Evolutionary conservation across 2,329 filamentous ascomycete species (phyloP).

Genomic region (Helminthosporium solani): DNA sequence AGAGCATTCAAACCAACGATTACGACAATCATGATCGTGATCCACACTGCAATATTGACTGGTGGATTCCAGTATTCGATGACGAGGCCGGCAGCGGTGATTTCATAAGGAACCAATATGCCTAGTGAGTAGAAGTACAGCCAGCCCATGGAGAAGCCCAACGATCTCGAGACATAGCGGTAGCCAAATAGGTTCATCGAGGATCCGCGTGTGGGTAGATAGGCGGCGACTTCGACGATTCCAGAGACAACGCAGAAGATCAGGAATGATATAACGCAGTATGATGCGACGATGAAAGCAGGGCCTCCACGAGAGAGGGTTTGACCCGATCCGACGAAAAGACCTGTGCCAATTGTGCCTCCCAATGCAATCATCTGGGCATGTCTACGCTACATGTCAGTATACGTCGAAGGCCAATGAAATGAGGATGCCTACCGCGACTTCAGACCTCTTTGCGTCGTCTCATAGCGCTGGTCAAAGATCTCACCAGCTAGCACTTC

Average conservation of each 20-base stretch:
- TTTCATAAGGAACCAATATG: constrained; percentile 37
- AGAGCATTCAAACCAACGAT: constrained; percentile 40
- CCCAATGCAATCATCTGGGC: constrained; percentile 63
- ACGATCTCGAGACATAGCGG: constrained; percentile 63
- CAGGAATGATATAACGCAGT: constrained; percentile 31
- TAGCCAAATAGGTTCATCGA: constrained; percentile 54
- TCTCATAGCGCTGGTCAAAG: constrained; percentile 38
- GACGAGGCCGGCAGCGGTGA: constrained; percentile 40
- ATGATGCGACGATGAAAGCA: constrained; percentile 32
- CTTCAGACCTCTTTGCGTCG: constrained; percentile 44
- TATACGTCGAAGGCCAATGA: constrained; percentile 13
- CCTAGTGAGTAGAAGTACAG: constrained; percentile 33
- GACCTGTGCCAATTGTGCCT: constrained; percentile 60
- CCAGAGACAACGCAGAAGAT: constrained; percentile 27
- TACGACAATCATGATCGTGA: constrained; percentile 39
- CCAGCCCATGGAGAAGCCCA: constrained; percentile 31
- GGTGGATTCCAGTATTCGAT: constrained; percentile 41
- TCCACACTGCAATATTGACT: constrained; percentile 38
- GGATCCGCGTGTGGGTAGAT: constrained; percentile 58
- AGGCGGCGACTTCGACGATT: constrained; percentile 54
- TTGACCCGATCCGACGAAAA: constrained; percentile 59
- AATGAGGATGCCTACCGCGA: constrained; percentile 31
- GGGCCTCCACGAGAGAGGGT: constrained; percentile 46
- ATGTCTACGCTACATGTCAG: constrained; percentile 49
- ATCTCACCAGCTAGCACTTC: constrained; percentile 30